Conservation (phyloP, 2,329 filamentous ascomycete genomes). For the Aspergillus puulaauensis region DNA sequence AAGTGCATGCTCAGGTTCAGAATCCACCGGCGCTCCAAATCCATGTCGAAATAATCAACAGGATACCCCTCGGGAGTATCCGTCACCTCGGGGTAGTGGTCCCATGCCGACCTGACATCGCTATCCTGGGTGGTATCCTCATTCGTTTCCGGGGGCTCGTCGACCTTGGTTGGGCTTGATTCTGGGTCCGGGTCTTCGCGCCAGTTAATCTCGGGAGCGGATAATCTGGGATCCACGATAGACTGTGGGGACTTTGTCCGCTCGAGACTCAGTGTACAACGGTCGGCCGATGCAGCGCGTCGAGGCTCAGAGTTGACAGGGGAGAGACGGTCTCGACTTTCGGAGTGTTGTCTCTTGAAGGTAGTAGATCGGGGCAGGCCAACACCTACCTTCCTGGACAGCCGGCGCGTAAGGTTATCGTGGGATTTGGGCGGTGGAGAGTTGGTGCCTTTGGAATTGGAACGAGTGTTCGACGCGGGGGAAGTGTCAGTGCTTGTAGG, state of each 20-base stretch:
- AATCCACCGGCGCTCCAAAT: conserved; percentile 89
- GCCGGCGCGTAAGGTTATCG: conserved; percentile 35
- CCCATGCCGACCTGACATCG: conserved; percentile 29
- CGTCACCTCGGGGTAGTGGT: conserved; percentile 25
- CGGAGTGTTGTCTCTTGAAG: conserved; percentile 80
- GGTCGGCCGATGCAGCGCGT: conserved; percentile 64
- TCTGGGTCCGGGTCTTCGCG: conserved; percentile 28
- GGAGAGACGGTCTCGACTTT: conserved; percentile 70
- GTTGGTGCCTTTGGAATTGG: conserved; percentile 13
- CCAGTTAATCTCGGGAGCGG: conserved; percentile 43
- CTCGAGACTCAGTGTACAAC: conserved; percentile 43
- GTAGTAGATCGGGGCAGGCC: conserved; percentile 74
- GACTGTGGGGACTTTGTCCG: conserved; percentile 46
- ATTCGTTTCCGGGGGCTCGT: conserved; percentile 29
- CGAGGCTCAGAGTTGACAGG: conserved; percentile 64
- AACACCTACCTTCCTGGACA: conserved; percentile 63
- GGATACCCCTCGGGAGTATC: conserved; percentile 26
- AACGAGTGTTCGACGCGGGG: conserved; percentile 14
- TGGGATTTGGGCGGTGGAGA: conserved; percentile 22
- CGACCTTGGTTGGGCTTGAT: conserved; percentile 28
- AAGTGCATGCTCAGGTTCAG: conserved; percentile 98
- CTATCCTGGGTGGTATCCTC: conserved; percentile 31
- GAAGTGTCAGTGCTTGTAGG: conserved; percentile 16
- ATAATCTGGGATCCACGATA: conserved; percentile 36
- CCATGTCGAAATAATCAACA: conserved; percentile 62